Evolutionary conservation across 208 protist genomes (phyloP), one percentile per base, ranked within the genome.

Genomic region (Wallacemonas sp.): DNA sequence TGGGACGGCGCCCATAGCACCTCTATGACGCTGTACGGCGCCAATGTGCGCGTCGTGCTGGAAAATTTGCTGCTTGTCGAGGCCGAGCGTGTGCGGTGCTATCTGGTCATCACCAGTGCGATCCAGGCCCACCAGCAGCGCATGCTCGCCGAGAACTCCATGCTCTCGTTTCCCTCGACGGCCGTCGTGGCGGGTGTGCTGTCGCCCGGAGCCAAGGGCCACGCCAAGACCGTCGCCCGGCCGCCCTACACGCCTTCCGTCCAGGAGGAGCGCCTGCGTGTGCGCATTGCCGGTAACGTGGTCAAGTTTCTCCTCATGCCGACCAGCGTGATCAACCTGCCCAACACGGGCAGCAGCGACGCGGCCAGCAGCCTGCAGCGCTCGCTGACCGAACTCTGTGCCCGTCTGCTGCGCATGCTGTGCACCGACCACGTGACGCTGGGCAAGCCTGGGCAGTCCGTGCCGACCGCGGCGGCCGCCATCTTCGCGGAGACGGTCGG

Each of bases 221-320:
- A 25, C 32, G 25, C 31, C 26, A 44, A 26, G 2, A 7, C 61
- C 29, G 32, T 42, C 22, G 16, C 23, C 20, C 32, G 31, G 20
- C 44, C 57, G 11, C 52, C 55, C 7, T 89, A 91, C 68, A 48
- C 82, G 11, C 81, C 84, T 20, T 88, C 82, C 0, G 65, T 52
- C 1, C 82, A 87, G 32, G 89, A 95, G 69, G 89, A 92, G 61
- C 71, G 73, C 38, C 71, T 91, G 46, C 86, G 86, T 18, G 62
- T 92, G 38, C 55, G 68, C 32, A 79, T 92, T 39, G 78, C 77
- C 42, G 25, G 72, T n/a, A 92, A 95, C 72, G 86, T 95, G 65
- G 70, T 92, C 31, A 88, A 88, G 49, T 86, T 95, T 33, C 81
- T 95, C 26, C 67, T 95, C 36, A 72, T 89, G 38, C 89, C 85